phyloP scores from a whole-genome alignment of 2,329 filamentous ascomycete species.

The Cladobotryum protrusum region DNA sequence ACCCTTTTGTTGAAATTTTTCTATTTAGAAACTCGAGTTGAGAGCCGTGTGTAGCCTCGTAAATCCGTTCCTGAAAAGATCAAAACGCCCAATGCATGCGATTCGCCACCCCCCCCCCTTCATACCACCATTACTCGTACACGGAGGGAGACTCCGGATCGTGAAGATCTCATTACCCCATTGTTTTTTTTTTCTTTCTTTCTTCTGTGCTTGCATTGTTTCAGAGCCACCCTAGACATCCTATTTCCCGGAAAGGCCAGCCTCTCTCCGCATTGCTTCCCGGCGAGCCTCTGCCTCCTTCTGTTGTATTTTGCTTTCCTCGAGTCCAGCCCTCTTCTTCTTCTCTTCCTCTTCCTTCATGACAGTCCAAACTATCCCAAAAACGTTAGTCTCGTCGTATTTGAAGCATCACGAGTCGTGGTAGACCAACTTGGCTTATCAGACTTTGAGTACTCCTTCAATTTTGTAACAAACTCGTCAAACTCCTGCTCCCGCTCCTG shows the following conservation, averaged over 20 bases:
- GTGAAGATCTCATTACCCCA: too few species aligned
- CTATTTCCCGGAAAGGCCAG: constrained; percentile 35
- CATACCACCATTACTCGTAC: constrained; percentile 1
- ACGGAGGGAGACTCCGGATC: not conserved
- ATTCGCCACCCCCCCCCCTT: not conserved
- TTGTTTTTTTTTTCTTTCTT: not conserved
- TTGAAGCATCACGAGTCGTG: not conserved
- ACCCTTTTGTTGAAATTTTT: too few species aligned
- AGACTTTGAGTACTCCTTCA: constrained; percentile 87
- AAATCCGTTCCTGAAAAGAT: too few species aligned
- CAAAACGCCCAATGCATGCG: too few species aligned
- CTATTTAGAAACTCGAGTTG: too few species aligned
- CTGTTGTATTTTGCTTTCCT: constrained; percentile 30
- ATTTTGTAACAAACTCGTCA: constrained; percentile 72
- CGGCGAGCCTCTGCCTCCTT: constrained; percentile 38
- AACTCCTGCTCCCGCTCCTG: constrained; percentile 76
- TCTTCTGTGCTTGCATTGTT: not conserved
- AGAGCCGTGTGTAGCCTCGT: too few species aligned
- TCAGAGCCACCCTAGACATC: not conserved
- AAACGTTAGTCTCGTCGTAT: constrained; percentile 11
- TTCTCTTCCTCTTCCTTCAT: constrained; percentile 43
- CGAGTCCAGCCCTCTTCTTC: constrained; percentile 31
- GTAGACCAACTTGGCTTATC: constrained; percentile 74
- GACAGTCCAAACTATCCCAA: constrained; percentile 42
- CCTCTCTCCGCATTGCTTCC: constrained; percentile 45